phyloP scores from a whole-genome alignment of 345 rosid species.

The Lumnitzera littorea region DNA sequence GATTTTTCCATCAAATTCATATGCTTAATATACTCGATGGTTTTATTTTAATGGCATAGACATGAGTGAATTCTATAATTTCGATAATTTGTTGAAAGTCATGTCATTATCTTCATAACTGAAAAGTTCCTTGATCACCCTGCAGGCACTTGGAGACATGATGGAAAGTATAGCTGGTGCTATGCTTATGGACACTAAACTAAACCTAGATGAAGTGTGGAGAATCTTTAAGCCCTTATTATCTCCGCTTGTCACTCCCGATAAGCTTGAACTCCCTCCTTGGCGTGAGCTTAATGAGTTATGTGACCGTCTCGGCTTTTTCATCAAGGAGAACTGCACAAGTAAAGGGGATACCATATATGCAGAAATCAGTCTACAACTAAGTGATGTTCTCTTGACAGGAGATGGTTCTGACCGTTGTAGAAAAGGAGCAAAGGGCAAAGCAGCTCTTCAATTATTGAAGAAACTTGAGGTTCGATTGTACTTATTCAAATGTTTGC shows the following conservation, averaged over 20 bases:
- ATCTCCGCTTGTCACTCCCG: constrained; percentile 76
- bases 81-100: no score
- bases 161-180: constrained; percentile 91
- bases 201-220: constrained; percentile 76
- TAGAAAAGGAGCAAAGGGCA: constrained; percentile 68
- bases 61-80: no score
- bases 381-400: constrained; percentile 51
- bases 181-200: constrained; percentile 57
- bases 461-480: constrained; percentile 68
- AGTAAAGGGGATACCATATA: constrained; percentile 46
- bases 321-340: constrained; percentile 32
- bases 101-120: background rate
- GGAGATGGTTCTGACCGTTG: constrained; percentile 55
- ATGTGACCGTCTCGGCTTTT: constrained; percentile 74
- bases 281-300: constrained; percentile 57
- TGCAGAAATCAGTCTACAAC: constrained; percentile 57
- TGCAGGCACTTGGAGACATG: constrained; percentile 84
- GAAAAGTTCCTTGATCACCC: constrained; percentile 11
- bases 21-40: no score
- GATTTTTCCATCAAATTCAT: no score
- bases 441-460: constrained; percentile 70
- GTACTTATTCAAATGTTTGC: constrained; percentile 6
- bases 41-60: no score
- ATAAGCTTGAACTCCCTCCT: constrained; percentile 79
- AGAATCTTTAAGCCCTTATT: constrained; percentile 60